Conservation (phyloP, 805 yeast species). For the Zygosaccharomyces siamensis region DNA sequence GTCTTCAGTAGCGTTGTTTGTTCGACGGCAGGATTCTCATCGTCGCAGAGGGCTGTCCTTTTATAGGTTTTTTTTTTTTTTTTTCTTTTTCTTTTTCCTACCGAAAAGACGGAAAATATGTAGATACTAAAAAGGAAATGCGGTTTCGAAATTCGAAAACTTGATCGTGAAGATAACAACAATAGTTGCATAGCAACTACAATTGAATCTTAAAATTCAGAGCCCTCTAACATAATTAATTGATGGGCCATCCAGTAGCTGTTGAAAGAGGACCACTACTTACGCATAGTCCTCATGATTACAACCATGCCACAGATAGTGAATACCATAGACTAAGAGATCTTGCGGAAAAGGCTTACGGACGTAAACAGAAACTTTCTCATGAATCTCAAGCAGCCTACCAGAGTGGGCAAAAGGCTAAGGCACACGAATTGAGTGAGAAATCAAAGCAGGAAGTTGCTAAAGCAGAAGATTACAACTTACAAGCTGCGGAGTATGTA, state of each 20-base stretch:
- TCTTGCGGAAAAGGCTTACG: constrained; percentile 63
- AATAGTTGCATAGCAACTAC: not conserved
- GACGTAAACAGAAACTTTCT: constrained; percentile 50
- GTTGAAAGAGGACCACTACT: constrained; percentile 16
- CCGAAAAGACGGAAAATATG: not conserved
- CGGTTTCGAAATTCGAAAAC: not conserved
- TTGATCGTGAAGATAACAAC: not conserved
- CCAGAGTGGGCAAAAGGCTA: constrained; percentile 62
- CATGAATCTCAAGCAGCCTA: constrained; percentile 74
- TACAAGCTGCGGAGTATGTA: constrained; percentile 84
- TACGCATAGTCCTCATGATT: constrained; percentile 38
- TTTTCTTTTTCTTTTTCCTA: no score
- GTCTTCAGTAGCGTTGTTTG: not conserved
- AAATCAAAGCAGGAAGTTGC: constrained; percentile 55
- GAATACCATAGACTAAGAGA: constrained; percentile 60
- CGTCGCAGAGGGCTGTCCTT: not conserved
- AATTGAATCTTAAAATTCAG: not conserved
- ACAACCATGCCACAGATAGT: constrained; percentile 66
- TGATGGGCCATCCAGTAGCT: constrained; percentile 2
- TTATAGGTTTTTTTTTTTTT: not conserved
- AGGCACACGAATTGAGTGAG: constrained; percentile 69
- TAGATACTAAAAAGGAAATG: constrained; percentile 1
- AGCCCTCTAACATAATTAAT: not conserved
- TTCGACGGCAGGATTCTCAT: not conserved
- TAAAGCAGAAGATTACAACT: constrained; percentile 65